Evolutionary conservation across 2,329 filamentous ascomycete genomes (phyloP).

Genomic region (Colletotrichum nymphaeae): DNA sequence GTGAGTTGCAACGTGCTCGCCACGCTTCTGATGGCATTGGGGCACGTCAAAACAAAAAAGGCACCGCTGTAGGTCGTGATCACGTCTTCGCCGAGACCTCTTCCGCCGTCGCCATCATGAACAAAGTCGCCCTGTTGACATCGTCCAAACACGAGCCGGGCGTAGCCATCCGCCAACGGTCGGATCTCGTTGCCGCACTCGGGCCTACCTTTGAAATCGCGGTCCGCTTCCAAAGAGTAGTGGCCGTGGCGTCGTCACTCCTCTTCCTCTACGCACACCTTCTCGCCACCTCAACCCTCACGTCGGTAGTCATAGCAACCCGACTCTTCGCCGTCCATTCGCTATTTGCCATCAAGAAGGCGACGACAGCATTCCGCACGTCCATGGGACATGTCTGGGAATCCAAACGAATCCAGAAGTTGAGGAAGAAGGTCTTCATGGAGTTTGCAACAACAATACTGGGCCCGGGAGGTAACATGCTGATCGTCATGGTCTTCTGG

Average conservation of each 20-base stretch:
- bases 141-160: constrained; percentile 49
- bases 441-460: constrained; percentile 65
- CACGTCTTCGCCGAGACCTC: constrained; percentile 31
- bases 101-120: constrained; percentile 43
- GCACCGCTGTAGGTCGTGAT: constrained; percentile 24
- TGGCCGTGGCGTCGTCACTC: constrained; percentile 45
- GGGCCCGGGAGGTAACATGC: constrained; percentile 58
- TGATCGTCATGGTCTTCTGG: constrained; percentile 66
- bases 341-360: constrained; percentile 41
- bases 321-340: constrained; percentile 44
- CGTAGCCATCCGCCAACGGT: constrained; percentile 43
- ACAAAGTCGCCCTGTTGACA: constrained; percentile 52
- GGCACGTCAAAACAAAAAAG: not conserved
- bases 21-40: not conserved
- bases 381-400: constrained; percentile 47
- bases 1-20: not conserved
- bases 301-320: constrained; percentile 42
- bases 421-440: constrained; percentile 60
- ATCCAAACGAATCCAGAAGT: constrained; percentile 45
- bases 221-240: constrained; percentile 48
- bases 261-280: constrained; percentile 46
- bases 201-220: constrained; percentile 48
- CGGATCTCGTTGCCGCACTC: constrained; percentile 46
- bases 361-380: constrained; percentile 32
- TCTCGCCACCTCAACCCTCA: constrained; percentile 44